phyloP scores from a whole-genome alignment of 768 basidiomycete genomes.

The Vararia minispora region DNA sequence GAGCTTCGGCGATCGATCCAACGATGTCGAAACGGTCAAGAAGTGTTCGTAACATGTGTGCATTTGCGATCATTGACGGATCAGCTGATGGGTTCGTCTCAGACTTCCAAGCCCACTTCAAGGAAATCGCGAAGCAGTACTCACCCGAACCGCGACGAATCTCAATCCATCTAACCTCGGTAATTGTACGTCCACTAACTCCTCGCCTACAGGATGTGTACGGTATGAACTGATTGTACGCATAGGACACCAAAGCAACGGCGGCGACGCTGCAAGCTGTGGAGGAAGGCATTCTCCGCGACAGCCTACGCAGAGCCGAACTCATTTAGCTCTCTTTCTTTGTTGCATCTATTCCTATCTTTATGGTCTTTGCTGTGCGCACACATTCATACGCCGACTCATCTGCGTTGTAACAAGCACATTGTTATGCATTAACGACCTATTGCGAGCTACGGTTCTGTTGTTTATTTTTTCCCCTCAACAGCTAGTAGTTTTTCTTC shows the following conservation, averaged over 20 bases:
- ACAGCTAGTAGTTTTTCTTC: too few species aligned
- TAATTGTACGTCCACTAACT: slow-evolving; percentile 43
- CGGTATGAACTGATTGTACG: slow-evolving; percentile 5
- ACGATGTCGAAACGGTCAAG: slow-evolving; percentile 57
- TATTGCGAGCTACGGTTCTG: too few species aligned
- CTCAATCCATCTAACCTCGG: slow-evolving; percentile 65
- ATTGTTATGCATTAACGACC: too few species aligned
- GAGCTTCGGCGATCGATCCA: slow-evolving; percentile 63
- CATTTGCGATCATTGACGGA: neutral
- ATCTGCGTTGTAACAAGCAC: too few species aligned
- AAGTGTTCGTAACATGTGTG: slow-evolving; percentile 42
- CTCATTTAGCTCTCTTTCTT: slow-evolving; percentile 34
- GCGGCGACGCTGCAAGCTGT: slow-evolving; percentile 55
- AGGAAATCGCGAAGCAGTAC: slow-evolving; percentile 51
- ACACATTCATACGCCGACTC: too few species aligned
- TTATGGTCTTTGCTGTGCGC: neutral
- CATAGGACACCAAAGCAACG: slow-evolving; percentile 64
- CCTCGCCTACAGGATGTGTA: slow-evolving; percentile 5
- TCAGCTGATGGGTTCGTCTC: slow-evolving; percentile 9
- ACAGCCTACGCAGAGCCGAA: slow-evolving; percentile 60
- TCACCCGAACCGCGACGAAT: slow-evolving; percentile 59
- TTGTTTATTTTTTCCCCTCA: too few species aligned
- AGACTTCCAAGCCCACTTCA: slow-evolving; percentile 80
- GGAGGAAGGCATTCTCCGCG: slow-evolving; percentile 61
- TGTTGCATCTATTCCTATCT: neutral